A percentile compares a stretch with the other conserved stretches of the same genome.
phyloP scores from a whole-genome alignment of 2,329 filamentous ascomycete species.

The Talaromyces sp. region DNA sequence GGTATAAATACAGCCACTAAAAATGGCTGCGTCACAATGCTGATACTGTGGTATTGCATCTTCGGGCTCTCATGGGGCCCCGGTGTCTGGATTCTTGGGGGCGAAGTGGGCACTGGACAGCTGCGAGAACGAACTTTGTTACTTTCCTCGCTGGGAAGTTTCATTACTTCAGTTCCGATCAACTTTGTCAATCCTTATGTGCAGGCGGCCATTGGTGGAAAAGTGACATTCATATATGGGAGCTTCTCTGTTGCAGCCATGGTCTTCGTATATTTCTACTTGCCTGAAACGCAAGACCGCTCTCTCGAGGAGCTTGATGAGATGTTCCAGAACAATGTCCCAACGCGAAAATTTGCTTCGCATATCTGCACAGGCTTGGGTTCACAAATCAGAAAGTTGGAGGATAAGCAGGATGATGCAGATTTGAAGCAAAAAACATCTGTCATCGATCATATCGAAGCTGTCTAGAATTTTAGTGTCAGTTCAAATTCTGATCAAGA shows the following conservation, averaged over 20 bases:
- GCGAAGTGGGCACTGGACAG: constrained; percentile 22
- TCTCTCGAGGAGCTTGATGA: constrained; percentile 25
- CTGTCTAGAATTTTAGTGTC: no score
- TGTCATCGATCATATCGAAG: no score
- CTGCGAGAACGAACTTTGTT: constrained; percentile 26
- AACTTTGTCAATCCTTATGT: constrained; percentile 28
- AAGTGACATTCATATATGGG: constrained; percentile 19
- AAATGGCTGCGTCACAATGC: not conserved
- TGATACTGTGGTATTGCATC: not conserved
- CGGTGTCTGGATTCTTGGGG: constrained; percentile 23
- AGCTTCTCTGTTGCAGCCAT: constrained; percentile 19
- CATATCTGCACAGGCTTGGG: not conserved
- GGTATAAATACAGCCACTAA: not conserved
- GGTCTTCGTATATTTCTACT: constrained; percentile 19
- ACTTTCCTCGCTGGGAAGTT: constrained; percentile 22
- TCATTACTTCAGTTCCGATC: constrained; percentile 20
- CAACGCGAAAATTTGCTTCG: not conserved
- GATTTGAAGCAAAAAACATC: no score
- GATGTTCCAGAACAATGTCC: constrained; percentile 15
- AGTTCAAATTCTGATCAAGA: no score
- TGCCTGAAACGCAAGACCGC: constrained; percentile 22
- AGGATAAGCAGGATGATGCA: not conserved
- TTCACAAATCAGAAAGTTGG: not conserved
- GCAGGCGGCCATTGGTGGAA: constrained; percentile 19
- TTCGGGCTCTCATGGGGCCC: constrained; percentile 13